Percentiles rank a stretch among this genome's conserved stretches.
Evolutionary conservation across 768 basidiomycete genomes (phyloP).

Genomic region (Rhodotorula graminis): DNA sequence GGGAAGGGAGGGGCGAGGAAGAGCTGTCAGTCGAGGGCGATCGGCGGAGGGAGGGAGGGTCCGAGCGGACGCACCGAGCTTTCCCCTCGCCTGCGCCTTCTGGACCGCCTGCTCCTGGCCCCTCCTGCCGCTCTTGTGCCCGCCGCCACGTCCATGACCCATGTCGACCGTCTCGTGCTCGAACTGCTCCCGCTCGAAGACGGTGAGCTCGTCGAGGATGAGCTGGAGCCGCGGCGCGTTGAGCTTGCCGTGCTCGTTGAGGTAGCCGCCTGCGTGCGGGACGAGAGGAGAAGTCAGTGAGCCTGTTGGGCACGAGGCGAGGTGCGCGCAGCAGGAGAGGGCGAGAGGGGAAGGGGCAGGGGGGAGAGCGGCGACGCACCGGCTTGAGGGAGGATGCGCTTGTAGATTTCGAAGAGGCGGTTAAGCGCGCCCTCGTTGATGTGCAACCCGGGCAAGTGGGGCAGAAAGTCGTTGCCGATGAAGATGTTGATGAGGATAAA

Average conservation of each 20-base stretch:
- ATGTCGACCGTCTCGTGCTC: conserved; percentile 83
- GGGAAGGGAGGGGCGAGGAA: background rate
- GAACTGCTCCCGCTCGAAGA: conserved; percentile 84
- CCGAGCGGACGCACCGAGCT: conserved; percentile 61
- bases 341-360: too few relatives aligned
- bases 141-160: conserved; percentile 55
- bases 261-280: conserved; percentile 66
- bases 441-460: conserved; percentile 90
- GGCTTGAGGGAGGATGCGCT: conserved; percentile 69
- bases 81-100: conserved; percentile 52
- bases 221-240: conserved; percentile 73
- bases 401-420: conserved; percentile 89
- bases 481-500: conserved; percentile 95
- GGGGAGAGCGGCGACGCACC: conserved; percentile 55
- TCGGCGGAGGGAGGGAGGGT: too few relatives aligned
- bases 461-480: conserved; percentile 95
- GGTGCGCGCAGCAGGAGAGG: too few relatives aligned
- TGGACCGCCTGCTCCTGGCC: conserved; percentile 15
- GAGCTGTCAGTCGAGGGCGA: conserved; percentile 27
- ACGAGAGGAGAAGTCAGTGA: background rate
- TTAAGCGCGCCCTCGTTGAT: conserved; percentile 97
- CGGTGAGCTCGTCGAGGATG: conserved; percentile 78
- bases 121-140: conserved; percentile 51
- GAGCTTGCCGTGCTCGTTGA: conserved; percentile 84
- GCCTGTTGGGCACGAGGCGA: too few relatives aligned